Base-by-base conservation (phyloP, 2,329 filamentous ascomycete species). In the Elsinoe perseae region DNA sequence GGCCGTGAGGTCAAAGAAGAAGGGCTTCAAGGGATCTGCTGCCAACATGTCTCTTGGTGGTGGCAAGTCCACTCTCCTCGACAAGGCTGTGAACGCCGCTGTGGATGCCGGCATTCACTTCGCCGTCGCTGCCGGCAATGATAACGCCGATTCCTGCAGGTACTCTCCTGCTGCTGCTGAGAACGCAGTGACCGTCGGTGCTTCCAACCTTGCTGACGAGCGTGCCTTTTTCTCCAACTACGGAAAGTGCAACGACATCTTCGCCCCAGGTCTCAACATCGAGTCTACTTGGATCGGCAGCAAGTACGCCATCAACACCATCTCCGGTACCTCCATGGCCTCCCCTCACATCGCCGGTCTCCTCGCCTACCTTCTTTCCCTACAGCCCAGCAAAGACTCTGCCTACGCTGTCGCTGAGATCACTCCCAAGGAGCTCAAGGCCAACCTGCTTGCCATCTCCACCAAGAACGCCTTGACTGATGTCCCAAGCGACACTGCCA, bases 211-310 rank as follows among this genome's bases (percentile, higher is more conserved):
- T 59, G 83, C 86, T 68, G 93, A 98, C 71, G 89, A 89, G 80
- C 92, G 93, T 76, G 93, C 93, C 63, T 98, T 97, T 83, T 98
- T 98, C 85, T 98, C 95, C 83, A 98, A 98, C 87, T 97, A 85
- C 75, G 93, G 93, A 74, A 93, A 92, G 81, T 98, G 93, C 83
- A 95, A 92, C 72, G 93, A 98, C 76, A 95, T 98, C 80, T 98
- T 98, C 69, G 93, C 91, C 61, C 93, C 93, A 60, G 93, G 93
- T 69, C 81, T 96, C 68, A 95, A 90, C 85, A 95, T 98, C 68
- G 83, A 89, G 67, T 98, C 93, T 63, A 97, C 93, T 72, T 98
- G 93, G 93, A 95, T 95, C 67, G 93, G 95, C 71, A 92, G 86
- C 83, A 87, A 93, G 75, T 85, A 92, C 68, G 92, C 93, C 68